Base-by-base conservation (phyloP, 148 eudicot species). In the Agrostemma githago region DNA sequence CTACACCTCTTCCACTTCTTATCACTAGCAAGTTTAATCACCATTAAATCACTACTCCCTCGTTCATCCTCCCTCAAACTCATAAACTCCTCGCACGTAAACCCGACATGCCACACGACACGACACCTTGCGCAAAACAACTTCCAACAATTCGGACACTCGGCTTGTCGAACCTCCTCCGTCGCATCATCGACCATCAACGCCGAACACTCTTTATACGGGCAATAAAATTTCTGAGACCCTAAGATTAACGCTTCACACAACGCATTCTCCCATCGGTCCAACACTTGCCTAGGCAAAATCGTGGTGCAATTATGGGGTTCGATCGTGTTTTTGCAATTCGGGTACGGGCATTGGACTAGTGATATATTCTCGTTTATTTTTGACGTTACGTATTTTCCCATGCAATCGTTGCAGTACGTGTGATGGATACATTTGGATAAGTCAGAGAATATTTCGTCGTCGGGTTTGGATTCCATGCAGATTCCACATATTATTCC, bases 1-100 rank as follows among this genome's bases (percentile, higher is more conserved):
- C 85, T 69, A 63, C 97, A 92, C 64, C 88, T 85, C 75, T 5
- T 83, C 94, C 94, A 92, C 14, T 79, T 48, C 16, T 84, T 73
- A 12, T 79, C 80, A 84, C 80, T 85, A 4, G 90, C 97, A 71
- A 92, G 82, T 43, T 85, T 85, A 76, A 78, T 71, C 71, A 88
- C 79, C 88, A 82, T 65, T 11, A 85, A 6, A 81, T 89, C 97
- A 26, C 77, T 92, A 4, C 34, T 76, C 15, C 71, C 84, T 68
- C 85, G 83, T 56, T 82, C 87, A 76, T 60, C 20, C 6, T 79
- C 77, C 40, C 57, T 78, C 79, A 88, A 41, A 12, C 19, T 71
- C 83, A 41, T 34, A 76, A 81, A 86, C 83, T 89, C 92, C 42
- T 76, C 82, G 61, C 94, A 89, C 41, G 8, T 66, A 8, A 88